Base-by-base conservation (phyloP, 108 stramenopile genomes). In the Discostella stelligeroides region DNA sequence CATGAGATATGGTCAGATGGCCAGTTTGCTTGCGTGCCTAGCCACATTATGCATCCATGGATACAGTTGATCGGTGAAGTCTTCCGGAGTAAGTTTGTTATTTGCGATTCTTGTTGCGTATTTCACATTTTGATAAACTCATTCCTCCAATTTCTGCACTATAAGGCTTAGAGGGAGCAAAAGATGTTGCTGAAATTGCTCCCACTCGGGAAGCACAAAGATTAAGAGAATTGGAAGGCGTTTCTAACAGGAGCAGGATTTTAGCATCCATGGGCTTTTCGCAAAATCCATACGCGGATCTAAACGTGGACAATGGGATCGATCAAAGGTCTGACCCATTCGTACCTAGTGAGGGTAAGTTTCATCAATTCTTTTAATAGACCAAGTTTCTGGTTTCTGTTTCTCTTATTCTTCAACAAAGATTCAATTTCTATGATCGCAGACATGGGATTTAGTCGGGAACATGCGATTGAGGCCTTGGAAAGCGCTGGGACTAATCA, bases 361-460 rank as follows among this genome's bases (percentile, higher is more conserved):
- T 40, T 40, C 40, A 9, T 40, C 8, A 7, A 40, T 40, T 40
- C 40, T 40, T 40, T 40, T 10, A 40, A 40, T 40, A 40, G 40
- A 40, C 10, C 10, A 40, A 40, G 10, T 40, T 7, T 9, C 10
- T 40, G 40, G 8, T 40, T 40, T 40, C 10, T 40, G 40, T 40
- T 10, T 9, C n/a, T n/a, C n/a, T n/a, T n/a, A n/a, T n/a, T n/a
- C n/a, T n/a, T n/a, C 51, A 24, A 12, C 21, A 53, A 18, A 24
- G 89, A 86, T 25, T 64, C 87, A 37, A 83, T 95, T 45, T 67
- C 79, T 2, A 75, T 82, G 46, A 70, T 97, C 12, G 63, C 66
- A 34, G 97, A 96, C 57, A 95, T 97, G 97, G 95, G 97, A 40
- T 96, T 97, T 66, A 67, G 60, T 29, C 86, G 95, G 37, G 94